Base-by-base conservation (phyloP, 176 grass and related monocot genomes). In the Puccinellia tenuiflora region DNA sequence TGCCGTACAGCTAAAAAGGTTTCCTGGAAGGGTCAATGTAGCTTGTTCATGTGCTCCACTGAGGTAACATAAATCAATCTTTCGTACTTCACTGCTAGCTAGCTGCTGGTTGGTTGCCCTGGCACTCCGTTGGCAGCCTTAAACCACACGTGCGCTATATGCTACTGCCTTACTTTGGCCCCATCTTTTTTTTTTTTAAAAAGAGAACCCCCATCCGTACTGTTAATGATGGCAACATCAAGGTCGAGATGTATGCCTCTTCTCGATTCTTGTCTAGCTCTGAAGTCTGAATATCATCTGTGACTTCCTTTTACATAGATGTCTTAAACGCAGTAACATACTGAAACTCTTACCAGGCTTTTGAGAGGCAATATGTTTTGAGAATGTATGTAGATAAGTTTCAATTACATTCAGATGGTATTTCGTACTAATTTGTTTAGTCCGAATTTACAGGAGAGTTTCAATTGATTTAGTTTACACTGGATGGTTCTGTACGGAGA, bases 1-100 rank as follows among this genome's bases (percentile, higher is more conserved):
- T 50, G 2, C 53, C 40, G 59, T 64, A 25, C 17, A 45, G 6
- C 54, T 46, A 48, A 73, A 73, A 57, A 64, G 60, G 31, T 78
- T 88, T 79, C 74, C 12, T 83, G 24, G 67, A 54, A 83, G 74
- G 46, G 78, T 28, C 66, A 50, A 46, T 53, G 73, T 55, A 64
- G 66, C 52, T 83, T 40, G 45, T 81, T 38, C 73, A n/a, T 67
- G 68, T 55, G n/a, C 42, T 73, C 65, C 53, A 66, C 3, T 61
- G 17, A 66, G 52, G 65, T 55, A 79, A 63, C 67, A 53, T 52
- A 61, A 54, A 72, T 78, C 37, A 18, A 53, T 66, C 66, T 78
- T 88, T 78, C 80, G 29, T 38, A 83, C 34, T 78, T 83, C 60
- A 83, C 64, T 33, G 45, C 54, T 88, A 68, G 61, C 37, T 77